Evolutionary conservation across 345 rosid genomes (phyloP), one percentile per base, ranked within the genome.

Genomic region (Salix arbutifolia): DNA sequence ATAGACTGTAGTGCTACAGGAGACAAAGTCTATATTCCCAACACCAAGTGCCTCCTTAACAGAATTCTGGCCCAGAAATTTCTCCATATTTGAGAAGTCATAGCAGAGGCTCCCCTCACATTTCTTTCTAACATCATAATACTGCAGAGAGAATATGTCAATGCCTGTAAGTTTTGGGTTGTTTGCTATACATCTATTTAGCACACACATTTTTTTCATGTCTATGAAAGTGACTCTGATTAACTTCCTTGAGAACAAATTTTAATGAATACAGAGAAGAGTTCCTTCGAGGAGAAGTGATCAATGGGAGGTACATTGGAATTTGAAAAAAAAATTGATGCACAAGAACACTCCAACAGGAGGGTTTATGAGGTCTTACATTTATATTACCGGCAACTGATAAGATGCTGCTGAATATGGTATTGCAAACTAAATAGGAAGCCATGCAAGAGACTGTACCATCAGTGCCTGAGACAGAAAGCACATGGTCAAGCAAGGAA

Each of bases 71-170:
- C 85, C 89, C 82, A 96, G 80, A 83, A 88, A 94, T 74, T 89
- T 88, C 90, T 92, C 99, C 99, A 94, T 86, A 89, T 92, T 88
- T n/a, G 98, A 96, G 92, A 96, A 94, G 84, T 96, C 99, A 65
- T 96, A 96, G 89, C 99, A 96, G 68, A 94, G 85, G 82, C 87
- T 90, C 61, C 97, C 98, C 77, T 67, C 89, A 8, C 99, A 96
- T 83, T 92, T 87, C 92, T 91, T 96, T 81, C 99, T 85, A 74
- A 94, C 83, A 77, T 96, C 99, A 74, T 96, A 96, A 84, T 92
- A 89, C 99, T 96, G 87, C 88, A 91, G 56, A 58, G 66, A 68
- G 70, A 64, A 50, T 37, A 58, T 10, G 72, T 74, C 67, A 37
- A 73, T 58, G 69, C 81, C 65, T 70, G 58, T 71, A 70, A 60